Evolutionary conservation across 306 rosid genomes (phyloP).

Genomic region (Cucumis cinereus): DNA sequence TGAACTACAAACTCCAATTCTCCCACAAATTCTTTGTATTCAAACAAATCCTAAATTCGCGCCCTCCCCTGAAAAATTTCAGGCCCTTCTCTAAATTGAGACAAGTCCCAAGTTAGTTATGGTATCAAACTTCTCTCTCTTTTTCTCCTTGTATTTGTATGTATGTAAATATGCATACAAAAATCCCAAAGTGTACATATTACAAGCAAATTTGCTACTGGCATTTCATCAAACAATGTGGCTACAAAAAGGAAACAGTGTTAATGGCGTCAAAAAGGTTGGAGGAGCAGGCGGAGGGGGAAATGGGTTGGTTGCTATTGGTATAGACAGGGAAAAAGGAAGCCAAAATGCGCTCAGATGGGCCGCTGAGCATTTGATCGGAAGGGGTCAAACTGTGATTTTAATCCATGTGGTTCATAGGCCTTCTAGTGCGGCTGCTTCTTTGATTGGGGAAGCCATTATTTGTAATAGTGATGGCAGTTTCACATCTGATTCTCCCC

Average conservation of each 20-base stretch:
- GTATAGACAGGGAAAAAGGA: conserved; percentile 71
- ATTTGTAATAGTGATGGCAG: conserved; percentile 24
- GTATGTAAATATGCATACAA: background rate
- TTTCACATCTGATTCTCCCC: conserved; percentile 29
- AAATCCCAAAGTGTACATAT: background rate
- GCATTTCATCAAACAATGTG: conserved; percentile 31
- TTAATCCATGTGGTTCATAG: conserved; percentile 55
- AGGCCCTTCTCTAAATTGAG: background rate
- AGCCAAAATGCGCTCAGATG: conserved; percentile 72
- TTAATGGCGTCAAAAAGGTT: conserved; percentile 9
- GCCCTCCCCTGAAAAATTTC: background rate
- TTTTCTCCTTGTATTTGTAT: background rate
- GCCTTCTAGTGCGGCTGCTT: conserved; percentile 7
- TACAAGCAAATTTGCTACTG: background rate
- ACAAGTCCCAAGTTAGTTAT: background rate
- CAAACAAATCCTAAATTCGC: background rate
- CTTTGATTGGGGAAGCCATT: conserved; percentile 38
- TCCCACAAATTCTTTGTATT: background rate
- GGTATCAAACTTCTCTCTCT: background rate
- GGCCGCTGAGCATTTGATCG: conserved; percentile 65
- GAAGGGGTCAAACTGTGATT: conserved; percentile 53
- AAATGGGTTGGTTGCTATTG: conserved; percentile 69
- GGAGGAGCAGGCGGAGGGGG: conserved; percentile 43
- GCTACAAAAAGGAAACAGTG: conserved; percentile 19
- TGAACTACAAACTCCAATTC: background rate